Evolutionary conservation across 2,329 filamentous ascomycete genomes (phyloP), one percentile per base, ranked within the genome.

Genomic region (Hirsutella thompsonii): DNA sequence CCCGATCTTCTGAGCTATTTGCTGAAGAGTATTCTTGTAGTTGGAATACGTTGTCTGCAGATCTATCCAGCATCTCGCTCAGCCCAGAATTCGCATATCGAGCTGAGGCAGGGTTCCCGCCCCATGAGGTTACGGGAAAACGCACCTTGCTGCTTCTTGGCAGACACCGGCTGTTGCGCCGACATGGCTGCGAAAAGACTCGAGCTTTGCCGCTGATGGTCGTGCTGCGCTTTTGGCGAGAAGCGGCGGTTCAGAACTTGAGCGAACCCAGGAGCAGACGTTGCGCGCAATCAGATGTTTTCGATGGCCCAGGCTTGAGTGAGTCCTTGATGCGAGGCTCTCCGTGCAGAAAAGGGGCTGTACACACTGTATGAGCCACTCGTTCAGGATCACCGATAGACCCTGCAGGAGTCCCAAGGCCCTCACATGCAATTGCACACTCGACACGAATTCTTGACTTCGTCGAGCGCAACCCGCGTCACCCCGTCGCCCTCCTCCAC

Each of bases 1-100:
- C 33, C 92, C 92, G 52, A 98, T 95, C 62, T 94, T 96, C 56
- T 88, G 82, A 23, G 92, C 92, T 54, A 98, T 79, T 57, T 92
- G 85, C 64, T 96, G 90, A 44, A 98, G 75, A 3, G 72, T 79
- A 52, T 75, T 80, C 59, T 83, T 83, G 64, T 78, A 90, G 63
- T 79, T 86, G 50, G 76, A 76, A 60, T 92, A 92, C 52, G 85
- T 83, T 38, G 72, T 66, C 64, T 92, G 85, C 50, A 92, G 76
- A 58, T 92, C 85, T 92, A 52, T 20, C 32, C 20, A n/a, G 34
- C 11, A 23, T 35, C 38, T 18, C 5, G 16, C 23, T 49, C 29
- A 45, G 48, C 21, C 13, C n/a, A 20, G 38, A 18, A 4, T 41
- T 41, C 42, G 46, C 37, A 33, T 23, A n/a, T 32, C 41, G 23